A percentile compares a stretch with the other conserved stretches of the same genome.
phyloP scores from a whole-genome alignment of 805 yeast species.

The Hagleromyces aurorensis region DNA sequence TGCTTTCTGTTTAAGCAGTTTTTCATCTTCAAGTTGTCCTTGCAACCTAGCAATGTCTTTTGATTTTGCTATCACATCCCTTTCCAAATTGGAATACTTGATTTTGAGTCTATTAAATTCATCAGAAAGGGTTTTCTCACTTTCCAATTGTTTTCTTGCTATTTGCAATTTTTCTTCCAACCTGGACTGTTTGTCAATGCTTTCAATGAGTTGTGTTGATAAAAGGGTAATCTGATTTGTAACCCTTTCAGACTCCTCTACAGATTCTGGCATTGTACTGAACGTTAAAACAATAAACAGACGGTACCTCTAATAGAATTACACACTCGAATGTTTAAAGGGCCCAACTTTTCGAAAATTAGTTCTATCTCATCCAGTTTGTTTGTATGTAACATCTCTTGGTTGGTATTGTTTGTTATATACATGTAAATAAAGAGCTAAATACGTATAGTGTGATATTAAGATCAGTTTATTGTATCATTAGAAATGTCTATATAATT shows the following conservation, averaged over 20 bases:
- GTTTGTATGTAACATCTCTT: too few species aligned
- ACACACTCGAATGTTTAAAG: too few species aligned
- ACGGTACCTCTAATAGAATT: too few species aligned
- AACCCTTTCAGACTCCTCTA: conserved; percentile 37
- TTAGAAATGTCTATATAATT: too few species aligned
- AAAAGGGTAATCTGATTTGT: conserved; percentile 48
- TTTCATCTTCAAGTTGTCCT: conserved; percentile 24
- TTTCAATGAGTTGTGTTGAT: conserved; percentile 53
- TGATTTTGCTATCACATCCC: conserved; percentile 14
- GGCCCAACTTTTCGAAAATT: too few species aligned
- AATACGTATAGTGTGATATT: too few species aligned
- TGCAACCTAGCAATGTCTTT: conserved; percentile 30
- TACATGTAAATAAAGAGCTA: too few species aligned
- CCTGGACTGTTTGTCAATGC: conserved; percentile 48
- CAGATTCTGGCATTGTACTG: too few species aligned
- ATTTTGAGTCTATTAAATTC: conserved; percentile 28
- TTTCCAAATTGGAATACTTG: conserved; percentile 30
- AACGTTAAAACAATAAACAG: too few species aligned
- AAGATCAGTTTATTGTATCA: too few species aligned
- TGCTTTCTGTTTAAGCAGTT: conserved; percentile 39
- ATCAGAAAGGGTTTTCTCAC: conserved; percentile 15
- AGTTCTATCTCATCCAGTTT: too few species aligned
- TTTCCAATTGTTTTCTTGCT: conserved; percentile 31
- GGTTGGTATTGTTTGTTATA: too few species aligned
- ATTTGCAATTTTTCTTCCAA: conserved; percentile 44